These are phyloP conservation scores for Macadamia tetraphylla DNA, from an alignment of 164 flowering plant genomes.

Conservation along the genomic window DNA sequence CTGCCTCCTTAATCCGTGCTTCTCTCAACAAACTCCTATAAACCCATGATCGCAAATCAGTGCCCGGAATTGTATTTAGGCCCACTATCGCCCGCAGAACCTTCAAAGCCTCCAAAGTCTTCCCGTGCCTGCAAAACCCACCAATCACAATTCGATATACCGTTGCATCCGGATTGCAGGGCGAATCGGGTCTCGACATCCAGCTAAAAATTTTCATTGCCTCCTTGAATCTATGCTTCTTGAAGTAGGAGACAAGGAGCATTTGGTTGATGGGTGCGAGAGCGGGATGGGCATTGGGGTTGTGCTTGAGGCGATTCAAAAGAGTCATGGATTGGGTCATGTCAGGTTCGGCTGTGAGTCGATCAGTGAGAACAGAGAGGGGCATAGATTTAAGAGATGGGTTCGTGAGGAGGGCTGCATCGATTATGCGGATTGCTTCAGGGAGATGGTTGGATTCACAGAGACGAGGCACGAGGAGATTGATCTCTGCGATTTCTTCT, in stretches of 20 bases:
- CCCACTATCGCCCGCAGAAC: conserved; percentile 32
- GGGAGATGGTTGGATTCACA: conserved; percentile 32
- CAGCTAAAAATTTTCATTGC: conserved; percentile 38
- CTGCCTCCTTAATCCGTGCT: conserved; percentile 39
- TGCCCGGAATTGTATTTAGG: conserved; percentile 14
- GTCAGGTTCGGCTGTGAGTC: conserved; percentile 37
- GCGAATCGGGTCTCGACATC: conserved; percentile 32
- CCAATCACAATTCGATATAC: conserved; percentile 20
- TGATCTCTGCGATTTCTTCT: conserved; percentile 31
- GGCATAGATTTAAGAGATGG: conserved; percentile 32
- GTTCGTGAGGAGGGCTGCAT: conserved; percentile 30
- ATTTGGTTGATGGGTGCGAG: conserved; percentile 20
- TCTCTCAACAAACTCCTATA: conserved; percentile 40
- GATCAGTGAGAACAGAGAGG: conserved; percentile 28
- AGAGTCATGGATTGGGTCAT: conserved; percentile 33
- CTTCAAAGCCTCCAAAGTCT: conserved; percentile 28
- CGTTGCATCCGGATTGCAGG: conserved; percentile 10
- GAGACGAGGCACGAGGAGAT: conserved; percentile 43
- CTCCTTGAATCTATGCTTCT: conserved; percentile 20
- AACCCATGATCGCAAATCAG: conserved; percentile 19
- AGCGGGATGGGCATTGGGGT: conserved; percentile 15
- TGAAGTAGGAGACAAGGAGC: conserved; percentile 27
- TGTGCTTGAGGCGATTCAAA: conserved; percentile 32
- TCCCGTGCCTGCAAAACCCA: conserved; percentile 30
- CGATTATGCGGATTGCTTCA: conserved; percentile 30